phyloP scores from a whole-genome alignment of 2,329 filamentous ascomycete species.

The Monascus ruber region DNA sequence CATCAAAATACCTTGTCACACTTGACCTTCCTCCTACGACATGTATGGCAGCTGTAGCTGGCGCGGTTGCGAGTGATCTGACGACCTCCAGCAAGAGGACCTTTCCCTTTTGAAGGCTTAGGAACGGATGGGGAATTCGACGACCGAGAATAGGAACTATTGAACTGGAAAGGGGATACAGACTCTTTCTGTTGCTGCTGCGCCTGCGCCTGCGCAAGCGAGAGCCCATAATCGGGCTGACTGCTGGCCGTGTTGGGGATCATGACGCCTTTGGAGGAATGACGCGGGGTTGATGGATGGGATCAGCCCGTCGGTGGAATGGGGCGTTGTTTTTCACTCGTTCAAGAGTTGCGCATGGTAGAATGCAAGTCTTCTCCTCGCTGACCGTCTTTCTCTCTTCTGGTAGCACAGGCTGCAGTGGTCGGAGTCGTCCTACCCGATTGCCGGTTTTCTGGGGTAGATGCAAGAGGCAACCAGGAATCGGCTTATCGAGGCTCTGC shows the following conservation, averaged over 20 bases:
- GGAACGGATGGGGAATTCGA: slow-evolving; percentile 1
- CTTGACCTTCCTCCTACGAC: slow-evolving; percentile 37
- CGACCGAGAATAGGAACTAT: slow-evolving; percentile 2
- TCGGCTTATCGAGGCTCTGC: no score
- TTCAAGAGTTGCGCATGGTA: no score
- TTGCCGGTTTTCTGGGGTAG: no score
- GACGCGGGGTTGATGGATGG: slow-evolving; percentile 6
- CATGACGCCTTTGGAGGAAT: slow-evolving; percentile 11
- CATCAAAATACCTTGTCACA: slow-evolving; percentile 28
- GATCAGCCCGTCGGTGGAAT: no score
- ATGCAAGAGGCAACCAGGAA: no score
- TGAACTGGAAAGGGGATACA: slow-evolving; percentile 3
- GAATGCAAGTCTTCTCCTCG: no score
- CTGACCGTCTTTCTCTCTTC: no score
- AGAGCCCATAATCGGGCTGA: slow-evolving; percentile 5
- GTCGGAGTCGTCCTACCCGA: no score
- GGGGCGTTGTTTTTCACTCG: no score
- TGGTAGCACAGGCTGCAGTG: no score
- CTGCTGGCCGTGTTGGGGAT: slow-evolving; percentile 8
- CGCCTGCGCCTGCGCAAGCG: neutral
- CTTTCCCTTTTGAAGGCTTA: slow-evolving; percentile 3
- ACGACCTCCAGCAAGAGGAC: slow-evolving; percentile 17
- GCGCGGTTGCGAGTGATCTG: slow-evolving; percentile 38
- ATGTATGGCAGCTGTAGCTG: slow-evolving; percentile 37
- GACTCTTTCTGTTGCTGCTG: neutral